Evolutionary conservation across 306 rosid genomes (phyloP).

Genomic region (Quercus agrifolia): DNA sequence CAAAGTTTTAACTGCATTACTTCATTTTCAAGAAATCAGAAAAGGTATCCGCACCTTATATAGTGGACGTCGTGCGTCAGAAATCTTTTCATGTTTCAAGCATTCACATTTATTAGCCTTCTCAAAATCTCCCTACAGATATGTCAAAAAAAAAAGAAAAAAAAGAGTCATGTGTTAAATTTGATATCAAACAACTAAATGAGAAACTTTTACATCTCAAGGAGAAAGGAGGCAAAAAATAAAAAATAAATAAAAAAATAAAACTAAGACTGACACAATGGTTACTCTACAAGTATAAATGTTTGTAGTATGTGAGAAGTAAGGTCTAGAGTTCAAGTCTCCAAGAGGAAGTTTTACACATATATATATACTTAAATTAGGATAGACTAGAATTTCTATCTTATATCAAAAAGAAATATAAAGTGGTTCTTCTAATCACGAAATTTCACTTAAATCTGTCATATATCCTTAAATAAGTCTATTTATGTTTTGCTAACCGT

Average conservation of each 20-base stretch:
- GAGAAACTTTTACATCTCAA: neutral
- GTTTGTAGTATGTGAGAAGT: too few relatives aligned
- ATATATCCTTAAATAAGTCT: too few relatives aligned
- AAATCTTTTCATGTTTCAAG: slow-evolving; percentile 33
- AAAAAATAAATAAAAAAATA: neutral
- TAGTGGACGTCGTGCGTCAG: slow-evolving; percentile 59
- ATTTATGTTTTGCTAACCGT: too few relatives aligned
- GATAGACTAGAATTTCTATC: too few relatives aligned
- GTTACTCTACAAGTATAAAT: neutral
- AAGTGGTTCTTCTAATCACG: too few relatives aligned
- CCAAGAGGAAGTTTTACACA: rapidly evolving
- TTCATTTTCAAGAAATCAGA: too few relatives aligned
- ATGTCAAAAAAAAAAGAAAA: neutral
- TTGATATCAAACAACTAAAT: neutral
- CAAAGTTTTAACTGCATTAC: too few relatives aligned
- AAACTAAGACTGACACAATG: neutral
- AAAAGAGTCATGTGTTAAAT: neutral
- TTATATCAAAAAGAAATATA: too few relatives aligned
- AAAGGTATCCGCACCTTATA: slow-evolving; percentile 28
- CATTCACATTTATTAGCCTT: slow-evolving; percentile 22
- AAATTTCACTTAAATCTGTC: too few relatives aligned
- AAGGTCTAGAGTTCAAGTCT: too few relatives aligned
- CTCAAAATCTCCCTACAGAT: slow-evolving; percentile 37
- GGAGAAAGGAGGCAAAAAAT: neutral
- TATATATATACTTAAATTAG: too few relatives aligned